Evolutionary conservation across 768 basidiomycete species (phyloP).

Genomic region (Fomitopsis pulvina): DNA sequence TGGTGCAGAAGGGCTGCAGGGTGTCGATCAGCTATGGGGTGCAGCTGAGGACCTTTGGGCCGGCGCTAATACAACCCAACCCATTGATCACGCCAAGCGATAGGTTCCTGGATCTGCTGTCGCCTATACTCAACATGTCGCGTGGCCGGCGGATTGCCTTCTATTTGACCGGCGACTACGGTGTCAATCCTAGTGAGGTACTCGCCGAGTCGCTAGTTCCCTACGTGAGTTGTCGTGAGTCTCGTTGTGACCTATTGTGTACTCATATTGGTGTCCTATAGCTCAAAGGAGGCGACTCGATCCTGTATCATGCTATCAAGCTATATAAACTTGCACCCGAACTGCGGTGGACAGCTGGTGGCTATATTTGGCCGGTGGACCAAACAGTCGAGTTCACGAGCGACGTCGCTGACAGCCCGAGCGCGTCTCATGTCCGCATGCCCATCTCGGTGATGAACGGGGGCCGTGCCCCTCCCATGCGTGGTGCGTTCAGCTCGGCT

Average conservation of each 20-base stretch:
- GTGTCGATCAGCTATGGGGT: constrained; percentile 68
- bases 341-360: constrained; percentile 77
- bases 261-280: constrained; percentile 20
- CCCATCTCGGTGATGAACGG: constrained; percentile 10
- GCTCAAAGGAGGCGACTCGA: constrained; percentile 73
- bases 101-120: constrained; percentile 62
- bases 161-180: constrained; percentile 63
- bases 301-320: constrained; percentile 72
- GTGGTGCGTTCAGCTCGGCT: constrained; percentile 37
- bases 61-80: constrained; percentile 42
- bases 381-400: constrained; percentile 57
- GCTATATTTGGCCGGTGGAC: constrained; percentile 75
- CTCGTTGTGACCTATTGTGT: not conserved
- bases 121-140: constrained; percentile 64
- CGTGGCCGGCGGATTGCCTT: constrained; percentile 70
- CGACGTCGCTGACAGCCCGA: constrained; percentile 31
- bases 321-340: constrained; percentile 69
- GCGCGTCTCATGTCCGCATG: constrained; percentile 8
- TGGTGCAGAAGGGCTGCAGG: constrained; percentile 63
- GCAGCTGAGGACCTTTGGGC: constrained; percentile 61
- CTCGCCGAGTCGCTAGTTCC: constrained; percentile 68
- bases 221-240: constrained; percentile 39
- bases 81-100: constrained; percentile 71
- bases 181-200: constrained; percentile 60
- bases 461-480: constrained; percentile 29